A percentile compares a stretch with the other conserved stretches of the same genome.
phyloP scores from a whole-genome alignment of 306 rosid genomes.

The Carpinus viminea region DNA sequence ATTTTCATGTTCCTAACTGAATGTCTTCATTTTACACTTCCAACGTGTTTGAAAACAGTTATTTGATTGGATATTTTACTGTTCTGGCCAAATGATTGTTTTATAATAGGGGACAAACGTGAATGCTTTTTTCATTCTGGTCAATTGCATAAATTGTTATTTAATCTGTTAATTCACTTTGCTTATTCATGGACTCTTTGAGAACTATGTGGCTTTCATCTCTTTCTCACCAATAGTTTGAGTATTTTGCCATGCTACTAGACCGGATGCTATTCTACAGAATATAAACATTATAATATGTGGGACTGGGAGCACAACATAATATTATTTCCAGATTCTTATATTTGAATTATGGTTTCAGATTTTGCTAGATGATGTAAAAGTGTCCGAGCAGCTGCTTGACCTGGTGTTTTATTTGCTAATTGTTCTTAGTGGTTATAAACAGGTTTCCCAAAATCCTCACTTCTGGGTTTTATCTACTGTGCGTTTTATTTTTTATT shows the following conservation, averaged over 20 bases:
- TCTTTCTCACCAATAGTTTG: background rate
- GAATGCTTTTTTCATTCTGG: background rate
- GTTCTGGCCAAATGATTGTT: background rate
- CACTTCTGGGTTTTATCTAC: background rate
- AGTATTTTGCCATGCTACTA: background rate
- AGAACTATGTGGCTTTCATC: background rate
- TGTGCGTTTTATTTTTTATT: slow-evolving; percentile 1
- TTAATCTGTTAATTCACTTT: background rate
- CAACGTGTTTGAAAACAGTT: background rate
- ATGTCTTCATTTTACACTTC: background rate
- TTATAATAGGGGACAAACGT: background rate
- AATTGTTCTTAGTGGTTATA: slow-evolving; percentile 41
- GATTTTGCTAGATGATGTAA: slow-evolving; percentile 59
- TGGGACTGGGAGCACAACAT: background rate
- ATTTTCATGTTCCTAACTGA: background rate
- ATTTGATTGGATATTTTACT: background rate
- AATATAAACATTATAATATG: background rate
- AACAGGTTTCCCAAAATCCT: slow-evolving; percentile 41
- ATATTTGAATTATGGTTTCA: slow-evolving; percentile 28
- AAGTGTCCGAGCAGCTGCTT: slow-evolving; percentile 58
- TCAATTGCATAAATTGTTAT: background rate
- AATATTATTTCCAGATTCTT: slow-evolving; percentile 6
- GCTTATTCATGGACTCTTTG: background rate
- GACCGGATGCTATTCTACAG: background rate
- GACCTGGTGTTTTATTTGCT: slow-evolving; percentile 56